These are phyloP conservation scores for Pseudogymnoascus sp. DNA, from an alignment of 2,329 filamentous ascomycete species.

Conservation along the genomic window DNA sequence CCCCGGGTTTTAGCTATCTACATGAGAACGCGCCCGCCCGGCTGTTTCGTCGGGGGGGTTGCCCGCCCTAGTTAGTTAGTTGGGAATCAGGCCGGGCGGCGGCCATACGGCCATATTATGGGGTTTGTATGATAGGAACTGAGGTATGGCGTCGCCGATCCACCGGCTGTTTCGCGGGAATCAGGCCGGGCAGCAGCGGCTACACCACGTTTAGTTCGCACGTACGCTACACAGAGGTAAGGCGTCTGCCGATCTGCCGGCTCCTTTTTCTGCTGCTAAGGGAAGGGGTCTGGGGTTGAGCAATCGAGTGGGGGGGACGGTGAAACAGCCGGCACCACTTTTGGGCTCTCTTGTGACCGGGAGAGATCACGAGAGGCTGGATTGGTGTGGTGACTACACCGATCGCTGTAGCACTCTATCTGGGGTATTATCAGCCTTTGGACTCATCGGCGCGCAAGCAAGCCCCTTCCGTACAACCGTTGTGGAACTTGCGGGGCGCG, in stretches of 20 bases:
- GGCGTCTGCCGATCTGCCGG: too few relatives aligned
- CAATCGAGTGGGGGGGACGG: not conserved
- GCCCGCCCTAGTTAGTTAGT: not conserved
- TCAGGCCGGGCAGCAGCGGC: too few relatives aligned
- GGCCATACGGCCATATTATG: not conserved
- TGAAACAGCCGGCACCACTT: not conserved
- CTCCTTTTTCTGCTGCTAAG: too few relatives aligned
- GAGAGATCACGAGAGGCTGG: not conserved
- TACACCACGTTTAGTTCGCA: too few relatives aligned
- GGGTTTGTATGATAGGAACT: not conserved
- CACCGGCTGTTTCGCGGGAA: not conserved
- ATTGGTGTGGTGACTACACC: not conserved
- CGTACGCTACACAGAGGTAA: too few relatives aligned
- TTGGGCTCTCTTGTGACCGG: not conserved
- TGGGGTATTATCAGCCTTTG: too few relatives aligned
- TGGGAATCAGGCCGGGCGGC: not conserved
- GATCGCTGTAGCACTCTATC: not conserved
- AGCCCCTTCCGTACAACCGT: not conserved
- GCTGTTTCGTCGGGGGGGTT: not conserved
- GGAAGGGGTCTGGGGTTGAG: not conserved
- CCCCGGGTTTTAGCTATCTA: not conserved
- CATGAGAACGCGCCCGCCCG: not conserved
- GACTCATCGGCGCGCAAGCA: too few relatives aligned
- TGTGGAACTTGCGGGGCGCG: not conserved
- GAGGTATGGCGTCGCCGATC: not conserved